These are phyloP conservation scores for Ambrosiella xylebori DNA, from an alignment of 2,329 filamentous ascomycete species.

Conservation along the genomic window DNA sequence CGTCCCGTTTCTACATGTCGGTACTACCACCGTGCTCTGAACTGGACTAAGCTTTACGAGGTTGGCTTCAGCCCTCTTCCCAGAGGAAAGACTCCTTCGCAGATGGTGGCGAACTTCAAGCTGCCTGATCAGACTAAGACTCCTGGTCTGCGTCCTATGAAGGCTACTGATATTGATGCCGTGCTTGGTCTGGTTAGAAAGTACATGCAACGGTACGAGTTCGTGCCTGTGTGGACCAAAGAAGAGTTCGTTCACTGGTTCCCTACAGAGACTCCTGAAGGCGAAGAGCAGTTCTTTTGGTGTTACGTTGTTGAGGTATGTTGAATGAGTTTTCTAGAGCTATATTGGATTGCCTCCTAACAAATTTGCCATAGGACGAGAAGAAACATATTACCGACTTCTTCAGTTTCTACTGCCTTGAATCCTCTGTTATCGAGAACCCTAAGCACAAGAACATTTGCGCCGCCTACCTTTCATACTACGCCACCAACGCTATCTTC, in stretches of 20 bases:
- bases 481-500: slow-evolving; percentile 52
- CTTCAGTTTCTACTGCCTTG: slow-evolving; percentile 89
- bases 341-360: not conserved
- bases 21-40: slow-evolving; percentile 84
- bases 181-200: slow-evolving; percentile 59
- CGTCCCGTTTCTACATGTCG: slow-evolving; percentile 84
- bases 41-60: slow-evolving; percentile 94
- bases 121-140: slow-evolving; percentile 58
- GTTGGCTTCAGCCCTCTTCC: slow-evolving; percentile 87
- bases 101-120: slow-evolving; percentile 73
- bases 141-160: slow-evolving; percentile 64
- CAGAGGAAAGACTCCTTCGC: slow-evolving; percentile 61
- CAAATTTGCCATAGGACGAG: slow-evolving; percentile 26
- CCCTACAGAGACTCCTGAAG: slow-evolving; percentile 42
- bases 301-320: slow-evolving; percentile 72
- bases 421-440: slow-evolving; percentile 78
- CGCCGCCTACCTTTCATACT: slow-evolving; percentile 95
- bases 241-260: slow-evolving; percentile 84
- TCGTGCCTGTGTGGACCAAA: slow-evolving; percentile 64
- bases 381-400: slow-evolving; percentile 84
- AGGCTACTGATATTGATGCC: slow-evolving; percentile 56
- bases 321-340: not conserved
- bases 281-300: slow-evolving; percentile 73
- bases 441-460: slow-evolving; percentile 61
- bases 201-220: slow-evolving; percentile 65